These are phyloP conservation scores for Coccomyxa subellipsoidea DNA, from an alignment of 163 green algal species.

Conservation along the genomic window DNA sequence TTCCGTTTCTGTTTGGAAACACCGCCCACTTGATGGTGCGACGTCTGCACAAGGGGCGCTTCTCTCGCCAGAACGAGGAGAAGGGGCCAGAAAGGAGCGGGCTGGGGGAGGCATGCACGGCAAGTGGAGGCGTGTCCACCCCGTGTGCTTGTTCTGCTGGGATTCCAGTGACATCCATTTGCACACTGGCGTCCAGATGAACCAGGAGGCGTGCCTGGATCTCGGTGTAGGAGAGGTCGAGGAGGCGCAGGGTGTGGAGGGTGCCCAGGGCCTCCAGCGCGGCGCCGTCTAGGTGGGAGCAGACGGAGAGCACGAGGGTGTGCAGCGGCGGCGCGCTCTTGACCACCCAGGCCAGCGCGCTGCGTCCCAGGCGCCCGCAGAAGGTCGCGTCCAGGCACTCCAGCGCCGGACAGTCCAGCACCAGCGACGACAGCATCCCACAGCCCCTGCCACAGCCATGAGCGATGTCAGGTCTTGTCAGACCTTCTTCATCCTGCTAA, in stretches of 20 bases:
- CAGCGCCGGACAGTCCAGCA: constrained; percentile 39
- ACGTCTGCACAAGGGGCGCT: no score
- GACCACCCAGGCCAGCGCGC: constrained; percentile 1
- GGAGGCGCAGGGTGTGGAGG: constrained; percentile 24
- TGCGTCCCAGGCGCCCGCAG: constrained; percentile 36
- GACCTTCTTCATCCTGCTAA: no score
- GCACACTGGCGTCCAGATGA: no score
- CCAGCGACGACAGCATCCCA: constrained; percentile 34
- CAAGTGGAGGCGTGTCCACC: no score
- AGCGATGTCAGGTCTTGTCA: no score
- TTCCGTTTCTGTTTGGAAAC: no score
- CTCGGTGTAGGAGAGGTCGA: constrained; percentile 63
- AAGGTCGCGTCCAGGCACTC: constrained; percentile 51
- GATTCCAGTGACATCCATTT: no score
- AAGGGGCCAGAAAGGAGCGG: no score
- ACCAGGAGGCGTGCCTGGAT: constrained; percentile 2
- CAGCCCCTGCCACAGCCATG: constrained; percentile 34
- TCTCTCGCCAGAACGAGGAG: no score
- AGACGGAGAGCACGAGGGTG: constrained; percentile 18
- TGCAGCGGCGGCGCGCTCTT: neutral
- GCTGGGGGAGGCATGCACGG: no score
- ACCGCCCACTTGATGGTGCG: no score
- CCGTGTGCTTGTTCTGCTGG: no score
- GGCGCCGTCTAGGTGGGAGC: neutral
- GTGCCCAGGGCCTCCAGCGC: constrained; percentile 18